A percentile compares a stretch with the other conserved stretches of the same genome.
Conservation (phyloP, 2,329 filamentous ascomycete species). For the Colletotrichum lupini region DNA sequence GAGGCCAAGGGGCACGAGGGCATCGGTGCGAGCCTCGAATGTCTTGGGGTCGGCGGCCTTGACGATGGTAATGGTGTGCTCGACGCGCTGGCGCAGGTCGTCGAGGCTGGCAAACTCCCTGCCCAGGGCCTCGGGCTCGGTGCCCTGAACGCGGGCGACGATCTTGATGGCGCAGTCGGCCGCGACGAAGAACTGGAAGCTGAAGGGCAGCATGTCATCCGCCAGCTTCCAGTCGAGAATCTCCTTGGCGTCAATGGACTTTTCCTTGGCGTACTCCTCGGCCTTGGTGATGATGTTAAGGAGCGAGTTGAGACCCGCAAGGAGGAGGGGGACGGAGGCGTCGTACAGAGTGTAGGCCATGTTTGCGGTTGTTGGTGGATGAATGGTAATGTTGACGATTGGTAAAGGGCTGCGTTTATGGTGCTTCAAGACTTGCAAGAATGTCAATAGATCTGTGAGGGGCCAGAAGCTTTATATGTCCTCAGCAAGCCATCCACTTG, state of each 20-base stretch:
- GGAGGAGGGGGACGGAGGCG: slow-evolving; percentile 27
- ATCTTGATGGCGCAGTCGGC: slow-evolving; percentile 46
- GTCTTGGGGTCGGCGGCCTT: slow-evolving; percentile 41
- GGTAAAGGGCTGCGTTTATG: background rate
- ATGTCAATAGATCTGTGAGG: background rate
- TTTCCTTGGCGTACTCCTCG: slow-evolving; percentile 21
- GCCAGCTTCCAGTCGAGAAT: slow-evolving; percentile 39
- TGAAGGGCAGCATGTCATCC: slow-evolving; percentile 56
- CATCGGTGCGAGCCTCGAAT: slow-evolving; percentile 40
- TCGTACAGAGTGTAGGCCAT: slow-evolving; percentile 32
- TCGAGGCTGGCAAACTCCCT: slow-evolving; percentile 47
- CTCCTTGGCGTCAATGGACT: slow-evolving; percentile 20
- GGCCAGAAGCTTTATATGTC: slow-evolving; percentile 11
- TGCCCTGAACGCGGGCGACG: slow-evolving; percentile 47
- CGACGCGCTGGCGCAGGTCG: slow-evolving; percentile 48
- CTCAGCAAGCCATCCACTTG: background rate
- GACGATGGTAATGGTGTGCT: slow-evolving; percentile 42
- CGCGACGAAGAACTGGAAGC: slow-evolving; percentile 51
- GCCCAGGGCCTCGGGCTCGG: slow-evolving; percentile 40
- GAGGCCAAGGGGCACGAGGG: slow-evolving; percentile 39
- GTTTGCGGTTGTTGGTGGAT: background rate
- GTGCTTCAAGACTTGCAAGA: background rate
- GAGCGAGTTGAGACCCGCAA: slow-evolving; percentile 29
- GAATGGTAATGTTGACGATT: background rate
- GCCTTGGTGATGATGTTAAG: slow-evolving; percentile 28